Conservation (phyloP, 1,284 basidiomycete genomes). For the Ganoderma multipileum region DNA sequence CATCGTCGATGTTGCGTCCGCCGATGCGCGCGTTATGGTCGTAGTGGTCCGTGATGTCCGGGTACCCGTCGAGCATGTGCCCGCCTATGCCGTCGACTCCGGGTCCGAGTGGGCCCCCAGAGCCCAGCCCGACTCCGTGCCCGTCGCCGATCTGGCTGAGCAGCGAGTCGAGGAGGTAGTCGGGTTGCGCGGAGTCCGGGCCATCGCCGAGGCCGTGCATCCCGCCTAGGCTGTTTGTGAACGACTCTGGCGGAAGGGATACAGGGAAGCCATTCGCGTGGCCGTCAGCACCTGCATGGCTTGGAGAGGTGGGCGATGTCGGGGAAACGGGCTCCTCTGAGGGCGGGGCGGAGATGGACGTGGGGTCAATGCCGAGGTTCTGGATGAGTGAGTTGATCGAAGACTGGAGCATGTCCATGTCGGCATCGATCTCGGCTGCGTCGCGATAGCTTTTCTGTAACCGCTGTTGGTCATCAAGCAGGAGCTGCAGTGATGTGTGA, state of each 20-base stretch:
- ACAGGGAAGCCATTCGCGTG: slow-evolving; percentile 12
- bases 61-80: slow-evolving; percentile 3
- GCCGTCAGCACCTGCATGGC: slow-evolving; percentile 10
- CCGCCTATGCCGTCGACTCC: slow-evolving; percentile 9
- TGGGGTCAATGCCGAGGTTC: slow-evolving; percentile 70
- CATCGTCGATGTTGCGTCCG: slow-evolving; percentile 38
- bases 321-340: slow-evolving; percentile 25
- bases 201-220: slow-evolving; percentile 21
- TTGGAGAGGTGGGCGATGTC: slow-evolving; percentile 7
- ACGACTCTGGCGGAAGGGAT: slow-evolving; percentile 20
- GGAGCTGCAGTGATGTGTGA: slow-evolving; percentile 44
- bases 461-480: slow-evolving; percentile 45
- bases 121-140: slow-evolving; percentile 1
- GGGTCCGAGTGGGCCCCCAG: too few relatives aligned
- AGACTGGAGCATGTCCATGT: slow-evolving; percentile 75
- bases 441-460: slow-evolving; percentile 67
- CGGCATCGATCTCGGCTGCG: slow-evolving; percentile 70
- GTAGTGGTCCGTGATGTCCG: slow-evolving; percentile 44
- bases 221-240: slow-evolving; percentile 15
- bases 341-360: slow-evolving; percentile 39
- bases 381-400: slow-evolving; percentile 80
- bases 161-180: slow-evolving; percentile 59
- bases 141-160: slow-evolving; percentile 44
- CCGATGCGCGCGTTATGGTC: slow-evolving; percentile 40
- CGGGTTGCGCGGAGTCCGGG: slow-evolving; percentile 32